Evolutionary conservation across 345 rosid genomes (phyloP).

Genomic region (Geranium brycei): DNA sequence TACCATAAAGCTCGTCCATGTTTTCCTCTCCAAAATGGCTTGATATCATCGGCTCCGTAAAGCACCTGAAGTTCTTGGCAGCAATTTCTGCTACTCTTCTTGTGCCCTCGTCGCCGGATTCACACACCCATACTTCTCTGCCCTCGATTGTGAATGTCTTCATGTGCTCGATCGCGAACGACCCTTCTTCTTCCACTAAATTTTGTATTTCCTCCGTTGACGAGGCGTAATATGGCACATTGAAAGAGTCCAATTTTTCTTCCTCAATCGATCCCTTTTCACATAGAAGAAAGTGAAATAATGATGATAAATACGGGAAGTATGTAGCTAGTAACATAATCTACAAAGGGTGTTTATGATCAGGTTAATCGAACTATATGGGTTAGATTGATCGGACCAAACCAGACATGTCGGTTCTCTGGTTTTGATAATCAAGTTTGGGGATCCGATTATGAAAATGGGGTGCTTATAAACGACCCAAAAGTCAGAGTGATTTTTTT

Average conservation of each 20-base stretch:
- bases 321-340: too few relatives aligned
- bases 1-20: conserved; percentile 12
- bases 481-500: too few relatives aligned
- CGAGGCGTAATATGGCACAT: conserved; percentile 13
- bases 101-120: background rate
- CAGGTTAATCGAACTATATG: too few relatives aligned
- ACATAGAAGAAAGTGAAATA: too few relatives aligned
- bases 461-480: too few relatives aligned
- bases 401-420: too few relatives aligned
- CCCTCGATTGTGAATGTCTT: conserved; percentile 3
- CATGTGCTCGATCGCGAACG: conserved; percentile 7
- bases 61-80: conserved; percentile 2
- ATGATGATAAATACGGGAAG: too few relatives aligned
- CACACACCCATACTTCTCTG: background rate
- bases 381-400: too few relatives aligned
- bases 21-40: conserved; percentile 11
- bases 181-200: background rate
- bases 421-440: too few relatives aligned
- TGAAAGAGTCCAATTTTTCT: conserved; percentile 14
- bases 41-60: conserved; percentile 11
- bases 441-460: too few relatives aligned
- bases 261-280: conserved; percentile 10
- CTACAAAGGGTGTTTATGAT: too few relatives aligned
- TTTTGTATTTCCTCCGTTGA: conserved; percentile 9
- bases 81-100: background rate